Evolutionary conservation across 306 rosid genomes (phyloP), one percentile per base, ranked within the genome.

Genomic region (Cotoneaster glaucophyllus): DNA sequence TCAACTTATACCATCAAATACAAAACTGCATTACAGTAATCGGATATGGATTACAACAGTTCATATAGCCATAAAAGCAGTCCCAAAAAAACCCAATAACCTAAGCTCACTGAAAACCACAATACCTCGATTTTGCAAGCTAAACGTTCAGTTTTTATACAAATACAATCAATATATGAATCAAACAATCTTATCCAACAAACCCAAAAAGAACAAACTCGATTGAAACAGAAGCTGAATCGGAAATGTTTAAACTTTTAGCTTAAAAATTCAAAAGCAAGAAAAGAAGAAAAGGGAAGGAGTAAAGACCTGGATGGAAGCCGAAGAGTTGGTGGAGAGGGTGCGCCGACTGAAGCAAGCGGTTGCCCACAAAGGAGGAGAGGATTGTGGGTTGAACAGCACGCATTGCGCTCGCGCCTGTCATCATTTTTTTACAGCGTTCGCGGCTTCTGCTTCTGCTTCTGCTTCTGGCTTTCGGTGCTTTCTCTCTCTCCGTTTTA

Each of bases 301-400:
- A 71, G 77, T n/a, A 73, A 61, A 64, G 56, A 91, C 93, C 93
- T 81, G 83, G 80, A 31, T 69, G 77, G 84, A 70, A 84, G 74
- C 84, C 58, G 83, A 87, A 88, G 61, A 82, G 80, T 6, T 77
- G 91, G 83, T 81, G 90, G 78, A 86, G 88, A 25, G 85, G 86
- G 32, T 84, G 85, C 19, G 74, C 58, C 9, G 96, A 88, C 72
- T 82, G 88, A 37, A 84, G 72, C 54, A 85, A 22, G 56, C 68
- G 82, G 69, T 66, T 79, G 28, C 90, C 87, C 28, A 73, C 63
- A 73, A 88, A 81, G 48, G 89, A 81, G 71, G 92, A 87, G 39
- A 84, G 31, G 11, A 85, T 17, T 37, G 78, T 79, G 53, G 92
- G 85, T 52, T 84, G 88, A 73, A 64, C 64, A 73, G 71, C 81